A percentile compares a stretch with the other conserved stretches of the same genome.
These are phyloP conservation scores for Camellia sinensis DNA, from an alignment of 148 eudicot genomes.

Conservation along the genomic window DNA sequence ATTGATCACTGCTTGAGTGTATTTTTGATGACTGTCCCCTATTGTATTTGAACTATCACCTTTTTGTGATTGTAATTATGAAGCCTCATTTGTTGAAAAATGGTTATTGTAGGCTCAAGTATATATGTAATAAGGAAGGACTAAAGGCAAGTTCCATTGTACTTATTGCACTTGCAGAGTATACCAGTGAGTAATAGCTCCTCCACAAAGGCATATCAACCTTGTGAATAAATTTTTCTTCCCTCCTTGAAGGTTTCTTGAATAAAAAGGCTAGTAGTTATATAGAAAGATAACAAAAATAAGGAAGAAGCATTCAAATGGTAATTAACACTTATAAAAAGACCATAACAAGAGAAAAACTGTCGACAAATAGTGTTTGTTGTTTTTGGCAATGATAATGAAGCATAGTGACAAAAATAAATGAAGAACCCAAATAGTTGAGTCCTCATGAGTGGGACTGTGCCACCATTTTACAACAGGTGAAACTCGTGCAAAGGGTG, in stretches of 20 bases:
- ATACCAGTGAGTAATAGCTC: constrained; percentile 57
- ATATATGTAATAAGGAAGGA: constrained; percentile 85
- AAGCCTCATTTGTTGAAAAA: background rate
- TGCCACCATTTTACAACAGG: no score
- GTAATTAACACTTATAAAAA: background rate
- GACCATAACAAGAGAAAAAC: no score
- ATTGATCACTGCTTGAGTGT: no score
- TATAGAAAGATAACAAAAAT: background rate
- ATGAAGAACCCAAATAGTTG: background rate
- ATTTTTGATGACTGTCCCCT: background rate
- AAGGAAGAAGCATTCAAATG: background rate
- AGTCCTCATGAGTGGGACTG: no score
- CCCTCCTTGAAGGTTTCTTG: background rate
- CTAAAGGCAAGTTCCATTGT: constrained; percentile 75
- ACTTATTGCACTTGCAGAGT: constrained; percentile 79
- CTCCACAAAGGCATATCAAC: background rate
- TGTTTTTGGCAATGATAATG: background rate
- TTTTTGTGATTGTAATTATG: background rate
- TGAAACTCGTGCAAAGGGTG: background rate
- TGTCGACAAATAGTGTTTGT: no score
- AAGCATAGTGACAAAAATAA: background rate
- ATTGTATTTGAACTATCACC: background rate
- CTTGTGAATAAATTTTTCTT: background rate
- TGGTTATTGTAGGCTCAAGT: constrained; percentile 63
- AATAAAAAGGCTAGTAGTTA: background rate